A percentile compares a stretch with the other conserved stretches of the same genome.
These are phyloP conservation scores for Anaeramoeba flamelloides DNA, from an alignment of 78 protist species.

Conservation along the genomic window DNA sequence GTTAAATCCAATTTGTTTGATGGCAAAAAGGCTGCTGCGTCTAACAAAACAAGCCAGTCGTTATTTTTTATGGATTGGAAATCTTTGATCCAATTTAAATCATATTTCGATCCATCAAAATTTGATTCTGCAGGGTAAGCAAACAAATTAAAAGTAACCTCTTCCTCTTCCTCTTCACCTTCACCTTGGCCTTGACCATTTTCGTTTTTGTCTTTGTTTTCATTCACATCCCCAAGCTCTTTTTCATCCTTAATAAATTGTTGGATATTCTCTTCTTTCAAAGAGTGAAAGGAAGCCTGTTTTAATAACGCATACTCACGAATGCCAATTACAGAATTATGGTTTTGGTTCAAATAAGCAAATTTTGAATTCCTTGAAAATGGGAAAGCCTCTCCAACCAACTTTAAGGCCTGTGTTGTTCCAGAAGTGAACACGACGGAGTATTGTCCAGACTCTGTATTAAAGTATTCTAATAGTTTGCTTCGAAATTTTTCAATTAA, in stretches of 20 bases:
- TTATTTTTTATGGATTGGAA: too few relatives aligned
- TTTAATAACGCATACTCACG: slow-evolving; percentile 14
- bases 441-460: slow-evolving; percentile 35
- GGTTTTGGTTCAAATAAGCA: slow-evolving; percentile 23
- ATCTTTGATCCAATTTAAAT: too few relatives aligned
- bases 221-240: too few relatives aligned
- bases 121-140: slow-evolving; percentile 48
- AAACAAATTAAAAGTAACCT: slow-evolving; percentile 18
- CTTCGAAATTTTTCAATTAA: too few relatives aligned
- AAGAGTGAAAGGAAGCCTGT: not conserved
- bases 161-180: too few relatives aligned
- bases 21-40: slow-evolving; percentile 45
- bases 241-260: too few relatives aligned
- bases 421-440: slow-evolving; percentile 61
- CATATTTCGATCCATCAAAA: slow-evolving; percentile 27
- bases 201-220: too few relatives aligned
- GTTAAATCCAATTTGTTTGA: slow-evolving; percentile 30
- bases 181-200: too few relatives aligned
- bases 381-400: slow-evolving; percentile 51
- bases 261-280: too few relatives aligned
- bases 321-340: slow-evolving; percentile 45
- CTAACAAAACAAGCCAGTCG: slow-evolving; percentile 25
- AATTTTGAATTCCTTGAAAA: slow-evolving; percentile 23
- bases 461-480: slow-evolving; percentile 27
- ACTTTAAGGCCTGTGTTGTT: slow-evolving; percentile 45